Conservation (phyloP, 2,329 filamentous ascomycete genomes). For the Dendrostoma leiphaemia region DNA sequence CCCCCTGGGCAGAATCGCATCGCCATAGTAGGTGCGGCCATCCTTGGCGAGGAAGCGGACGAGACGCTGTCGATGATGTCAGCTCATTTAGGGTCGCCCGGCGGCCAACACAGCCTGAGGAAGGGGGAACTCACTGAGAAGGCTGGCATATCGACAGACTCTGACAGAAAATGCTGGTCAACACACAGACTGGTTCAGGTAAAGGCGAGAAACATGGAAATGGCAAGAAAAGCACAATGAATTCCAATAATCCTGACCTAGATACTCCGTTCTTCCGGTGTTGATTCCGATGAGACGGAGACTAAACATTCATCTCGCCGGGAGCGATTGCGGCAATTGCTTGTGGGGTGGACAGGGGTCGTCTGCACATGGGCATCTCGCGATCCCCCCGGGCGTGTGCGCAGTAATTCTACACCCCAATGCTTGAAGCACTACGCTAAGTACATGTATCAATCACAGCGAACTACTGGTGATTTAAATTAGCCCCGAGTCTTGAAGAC, state of each 20-base stretch:
- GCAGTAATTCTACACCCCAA: too few relatives aligned
- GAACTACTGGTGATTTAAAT: too few relatives aligned
- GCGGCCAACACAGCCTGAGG: neutral
- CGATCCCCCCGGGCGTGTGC: neutral
- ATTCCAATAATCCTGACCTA: too few relatives aligned
- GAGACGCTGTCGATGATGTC: slow-evolving; percentile 53
- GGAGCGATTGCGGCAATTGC: neutral
- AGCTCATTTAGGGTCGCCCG: neutral
- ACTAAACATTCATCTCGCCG: neutral
- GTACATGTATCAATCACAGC: too few relatives aligned
- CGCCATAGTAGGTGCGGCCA: slow-evolving; percentile 69
- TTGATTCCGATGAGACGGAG: neutral
- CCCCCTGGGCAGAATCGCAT: slow-evolving; percentile 65
- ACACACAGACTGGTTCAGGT: too few relatives aligned
- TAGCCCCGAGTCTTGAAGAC: too few relatives aligned
- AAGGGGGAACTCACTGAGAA: slow-evolving; percentile 22
- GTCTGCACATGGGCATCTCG: neutral
- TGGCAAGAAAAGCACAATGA: too few relatives aligned
- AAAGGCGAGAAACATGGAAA: too few relatives aligned
- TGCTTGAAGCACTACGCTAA: too few relatives aligned
- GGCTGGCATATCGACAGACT: slow-evolving; percentile 17
- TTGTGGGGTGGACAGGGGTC: neutral
- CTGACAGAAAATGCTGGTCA: neutral
- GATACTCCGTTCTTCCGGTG: too few relatives aligned
- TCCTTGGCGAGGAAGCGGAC: slow-evolving; percentile 72